These are phyloP conservation scores for Sisymbrium altissimum DNA, from an alignment of 345 rosid species.

Conservation along the genomic window DNA sequence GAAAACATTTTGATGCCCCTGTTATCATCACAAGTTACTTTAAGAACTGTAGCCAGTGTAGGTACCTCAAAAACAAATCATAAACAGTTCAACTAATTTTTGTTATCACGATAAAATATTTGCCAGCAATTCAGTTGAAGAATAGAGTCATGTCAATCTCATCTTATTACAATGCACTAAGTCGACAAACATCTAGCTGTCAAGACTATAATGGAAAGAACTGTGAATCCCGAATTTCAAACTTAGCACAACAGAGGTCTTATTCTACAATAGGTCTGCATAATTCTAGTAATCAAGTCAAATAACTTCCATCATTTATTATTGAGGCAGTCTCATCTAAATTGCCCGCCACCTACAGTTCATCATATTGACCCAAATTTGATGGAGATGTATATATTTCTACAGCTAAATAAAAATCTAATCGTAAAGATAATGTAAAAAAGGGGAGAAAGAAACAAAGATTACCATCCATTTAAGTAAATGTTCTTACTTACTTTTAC, in stretches of 20 bases:
- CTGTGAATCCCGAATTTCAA: no score
- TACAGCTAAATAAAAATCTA: neutral
- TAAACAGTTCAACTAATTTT: neutral
- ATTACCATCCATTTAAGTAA: neutral
- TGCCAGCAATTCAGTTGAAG: neutral
- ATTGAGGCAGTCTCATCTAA: no score
- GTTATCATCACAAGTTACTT: conserved; percentile 33
- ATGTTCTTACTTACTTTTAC: conserved; percentile 61
- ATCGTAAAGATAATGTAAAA: neutral
- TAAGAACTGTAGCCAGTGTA: conserved; percentile 17
- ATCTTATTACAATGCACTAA: neutral
- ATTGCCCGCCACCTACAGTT: neutral
- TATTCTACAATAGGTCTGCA: neutral
- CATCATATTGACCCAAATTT: neutral
- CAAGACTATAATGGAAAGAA: neutral
- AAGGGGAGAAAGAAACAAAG: neutral
- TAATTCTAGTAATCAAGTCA: neutral
- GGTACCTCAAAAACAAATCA: neutral
- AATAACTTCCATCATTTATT: neutral
- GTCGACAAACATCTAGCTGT: neutral
- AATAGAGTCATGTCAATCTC: neutral
- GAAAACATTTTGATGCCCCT: conserved; percentile 91
- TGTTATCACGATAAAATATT: neutral
- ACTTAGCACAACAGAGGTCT: neutral
- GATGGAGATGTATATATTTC: neutral